Percentiles rank a stretch among this genome's conserved stretches.
phyloP scores from a whole-genome alignment of 192 early-diverging fungal species.

The Backusella sp. region DNA sequence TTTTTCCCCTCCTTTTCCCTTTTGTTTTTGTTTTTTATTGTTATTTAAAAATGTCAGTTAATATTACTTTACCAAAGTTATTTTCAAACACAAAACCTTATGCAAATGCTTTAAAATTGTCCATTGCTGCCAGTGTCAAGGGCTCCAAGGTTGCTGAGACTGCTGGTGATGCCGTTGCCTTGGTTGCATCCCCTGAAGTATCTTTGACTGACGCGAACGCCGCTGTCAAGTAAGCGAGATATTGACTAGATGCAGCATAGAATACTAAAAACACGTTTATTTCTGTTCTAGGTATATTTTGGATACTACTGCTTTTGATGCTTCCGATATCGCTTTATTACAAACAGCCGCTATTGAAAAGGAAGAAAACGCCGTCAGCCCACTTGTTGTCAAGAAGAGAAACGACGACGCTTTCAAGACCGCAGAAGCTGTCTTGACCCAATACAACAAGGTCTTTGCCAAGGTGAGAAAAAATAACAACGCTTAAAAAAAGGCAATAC shows the following conservation, averaged over 20 bases:
- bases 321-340: slow-evolving; percentile 7
- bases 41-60: slow-evolving; percentile 1
- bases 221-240: slow-evolving; percentile 19
- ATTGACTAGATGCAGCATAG: not conserved
- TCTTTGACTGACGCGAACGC: slow-evolving; percentile 23
- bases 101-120: slow-evolving; percentile 23
- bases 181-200: not conserved
- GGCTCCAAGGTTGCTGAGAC: not conserved
- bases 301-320: slow-evolving; percentile 7
- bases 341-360: slow-evolving; percentile 20
- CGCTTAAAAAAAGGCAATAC: not conserved
- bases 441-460: slow-evolving; percentile 13
- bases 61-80: slow-evolving; percentile 21
- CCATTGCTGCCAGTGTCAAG: slow-evolving; percentile 16
- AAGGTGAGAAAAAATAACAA: slow-evolving; percentile 5
- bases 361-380: slow-evolving; percentile 10
- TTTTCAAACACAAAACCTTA: slow-evolving; percentile 11
- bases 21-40: slow-evolving; percentile 4
- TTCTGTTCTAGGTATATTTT: slow-evolving; percentile 14
- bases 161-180: slow-evolving; percentile 13
- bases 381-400: slow-evolving; percentile 26
- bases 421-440: not conserved
- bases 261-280: not conserved
- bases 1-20: slow-evolving; percentile 9
- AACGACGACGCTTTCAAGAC: slow-evolving; percentile 1